Evolutionary conservation across 768 basidiomycete species (phyloP).

Genomic region (Rhizopogon sp.): DNA sequence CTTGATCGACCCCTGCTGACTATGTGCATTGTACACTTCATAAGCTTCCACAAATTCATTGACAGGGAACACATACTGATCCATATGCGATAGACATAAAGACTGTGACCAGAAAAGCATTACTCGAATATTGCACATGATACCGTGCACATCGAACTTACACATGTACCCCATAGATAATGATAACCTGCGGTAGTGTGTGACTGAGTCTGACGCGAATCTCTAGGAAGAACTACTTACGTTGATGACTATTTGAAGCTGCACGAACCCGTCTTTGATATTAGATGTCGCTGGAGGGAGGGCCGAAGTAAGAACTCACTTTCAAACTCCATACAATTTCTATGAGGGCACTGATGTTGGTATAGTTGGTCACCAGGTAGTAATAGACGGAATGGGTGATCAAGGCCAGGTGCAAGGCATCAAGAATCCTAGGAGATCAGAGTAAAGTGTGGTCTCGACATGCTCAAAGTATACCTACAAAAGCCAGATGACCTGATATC

Average conservation of each 20-base stretch:
- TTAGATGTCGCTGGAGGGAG: too few species aligned
- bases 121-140: neutral
- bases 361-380: slow-evolving; percentile 31
- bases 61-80: neutral
- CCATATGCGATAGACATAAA: slow-evolving; percentile 3
- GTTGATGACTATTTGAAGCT: neutral
- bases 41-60: neutral
- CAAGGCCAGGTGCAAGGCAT: slow-evolving; percentile 31
- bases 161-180: neutral
- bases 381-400: slow-evolving; percentile 31
- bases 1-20: neutral
- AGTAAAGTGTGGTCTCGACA: neutral
- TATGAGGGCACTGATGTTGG: slow-evolving; percentile 22
- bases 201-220: neutral
- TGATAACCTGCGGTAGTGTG: neutral
- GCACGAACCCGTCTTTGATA: neutral
- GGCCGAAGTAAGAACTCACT: neutral
- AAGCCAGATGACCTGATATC: slow-evolving; percentile 2
- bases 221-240: neutral
- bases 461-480: slow-evolving; percentile 1
- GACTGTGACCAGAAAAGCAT: neutral
- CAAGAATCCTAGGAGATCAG: slow-evolving; percentile 25
- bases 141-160: neutral
- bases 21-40: neutral
- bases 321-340: slow-evolving; percentile 23